Percentiles rank a stretch among this genome's conserved stretches.
Evolutionary conservation across 2,329 filamentous ascomycete species (phyloP).

Genomic region (Blastomyces silverae): DNA sequence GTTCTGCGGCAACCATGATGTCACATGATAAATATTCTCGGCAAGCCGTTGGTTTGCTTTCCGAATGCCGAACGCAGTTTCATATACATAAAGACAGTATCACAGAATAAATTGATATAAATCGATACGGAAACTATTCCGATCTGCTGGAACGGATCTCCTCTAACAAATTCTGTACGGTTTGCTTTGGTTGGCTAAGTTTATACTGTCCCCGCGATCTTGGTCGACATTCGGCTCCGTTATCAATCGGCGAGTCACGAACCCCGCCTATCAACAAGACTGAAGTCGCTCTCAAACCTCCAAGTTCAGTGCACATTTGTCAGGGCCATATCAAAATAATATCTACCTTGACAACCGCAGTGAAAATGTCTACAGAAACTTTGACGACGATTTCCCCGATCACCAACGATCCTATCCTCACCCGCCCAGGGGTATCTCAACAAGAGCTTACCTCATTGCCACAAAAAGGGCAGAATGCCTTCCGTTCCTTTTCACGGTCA

Average conservation of each 20-base stretch:
- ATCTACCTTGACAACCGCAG: slow-evolving; percentile 15
- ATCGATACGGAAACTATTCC: no score
- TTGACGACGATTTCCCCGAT: slow-evolving; percentile 80
- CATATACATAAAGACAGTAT: neutral
- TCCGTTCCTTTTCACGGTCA: slow-evolving; percentile 68
- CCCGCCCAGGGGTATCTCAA: slow-evolving; percentile 65
- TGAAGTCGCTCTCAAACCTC: neutral
- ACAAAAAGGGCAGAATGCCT: slow-evolving; percentile 64
- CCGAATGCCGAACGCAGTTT: neutral
- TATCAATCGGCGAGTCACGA: neutral
- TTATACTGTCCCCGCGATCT: neutral
- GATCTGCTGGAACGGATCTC: neutral
- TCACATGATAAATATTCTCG: neutral
- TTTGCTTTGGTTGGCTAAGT: neutral
- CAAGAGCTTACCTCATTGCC: slow-evolving; percentile 67
- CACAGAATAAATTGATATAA: no score
- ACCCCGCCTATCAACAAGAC: neutral
- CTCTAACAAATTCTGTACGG: neutral
- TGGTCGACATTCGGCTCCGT: neutral
- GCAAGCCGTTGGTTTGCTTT: neutral
- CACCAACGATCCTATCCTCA: slow-evolving; percentile 77
- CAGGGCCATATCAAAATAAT: neutral
- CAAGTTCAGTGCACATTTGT: neutral
- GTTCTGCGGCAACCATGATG: neutral
- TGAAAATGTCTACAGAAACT: slow-evolving; percentile 48